Conservation (phyloP, 257 asterid genomes). For the Solanum ahanhuiri region DNA sequence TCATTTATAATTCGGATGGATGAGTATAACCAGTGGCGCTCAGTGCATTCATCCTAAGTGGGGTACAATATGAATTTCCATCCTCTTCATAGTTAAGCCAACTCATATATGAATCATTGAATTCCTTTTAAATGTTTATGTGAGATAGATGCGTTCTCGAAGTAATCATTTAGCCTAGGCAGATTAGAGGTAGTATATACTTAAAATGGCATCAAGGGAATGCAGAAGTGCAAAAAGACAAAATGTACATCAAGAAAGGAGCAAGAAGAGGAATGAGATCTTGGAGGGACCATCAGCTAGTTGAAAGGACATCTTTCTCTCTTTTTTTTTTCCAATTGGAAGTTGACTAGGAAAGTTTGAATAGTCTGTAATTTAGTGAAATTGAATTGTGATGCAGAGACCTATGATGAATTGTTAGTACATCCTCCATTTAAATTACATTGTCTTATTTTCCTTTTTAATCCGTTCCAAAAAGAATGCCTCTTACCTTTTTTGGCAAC, state of each 20-base stretch:
- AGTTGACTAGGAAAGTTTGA: not conserved
- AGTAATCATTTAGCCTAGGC: not conserved
- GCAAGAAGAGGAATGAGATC: not conserved
- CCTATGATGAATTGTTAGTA: not conserved
- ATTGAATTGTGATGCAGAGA: not conserved
- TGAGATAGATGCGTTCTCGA: not conserved
- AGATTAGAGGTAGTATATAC: not conserved
- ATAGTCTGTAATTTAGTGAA: not conserved
- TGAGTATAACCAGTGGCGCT: conserved; percentile 71
- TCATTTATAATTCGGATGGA: conserved; percentile 94
- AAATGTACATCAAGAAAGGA: not conserved
- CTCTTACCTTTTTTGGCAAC: not conserved
- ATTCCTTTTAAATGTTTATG: not conserved
- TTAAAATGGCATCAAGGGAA: not conserved
- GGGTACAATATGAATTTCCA: not conserved
- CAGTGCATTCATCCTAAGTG: conserved; percentile 14
- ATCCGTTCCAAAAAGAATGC: too few species aligned
- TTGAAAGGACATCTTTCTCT: not conserved
- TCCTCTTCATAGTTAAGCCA: not conserved
- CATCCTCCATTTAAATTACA: not conserved
- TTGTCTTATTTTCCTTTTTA: not conserved
- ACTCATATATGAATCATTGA: not conserved
- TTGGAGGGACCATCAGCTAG: not conserved
- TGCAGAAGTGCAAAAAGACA: not conserved
- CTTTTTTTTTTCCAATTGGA: too few species aligned